These are phyloP conservation scores for Saccharomycopsis crataegensis DNA, from an alignment of 1,139 yeast species.

Conservation along the genomic window DNA sequence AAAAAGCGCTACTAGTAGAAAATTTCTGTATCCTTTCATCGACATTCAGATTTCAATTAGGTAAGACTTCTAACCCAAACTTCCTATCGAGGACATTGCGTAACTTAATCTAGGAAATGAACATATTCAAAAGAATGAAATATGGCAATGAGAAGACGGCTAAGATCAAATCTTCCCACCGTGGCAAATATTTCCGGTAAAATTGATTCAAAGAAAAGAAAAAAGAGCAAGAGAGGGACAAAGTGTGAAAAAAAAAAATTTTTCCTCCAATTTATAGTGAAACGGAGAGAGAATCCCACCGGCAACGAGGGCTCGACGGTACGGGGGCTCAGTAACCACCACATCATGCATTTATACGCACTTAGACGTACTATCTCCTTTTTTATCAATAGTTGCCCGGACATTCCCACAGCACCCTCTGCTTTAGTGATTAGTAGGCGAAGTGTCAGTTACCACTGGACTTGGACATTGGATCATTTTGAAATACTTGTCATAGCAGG, in stretches of 20 bases:
- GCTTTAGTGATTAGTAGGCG: too few species aligned
- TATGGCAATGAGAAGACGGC: constrained; percentile 18
- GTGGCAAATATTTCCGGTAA: constrained; percentile 19
- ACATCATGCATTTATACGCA: too few species aligned
- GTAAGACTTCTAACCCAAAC: constrained; percentile 8
- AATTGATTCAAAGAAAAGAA: constrained; percentile 17
- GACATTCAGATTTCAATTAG: constrained; percentile 13
- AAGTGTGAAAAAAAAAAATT: not conserved
- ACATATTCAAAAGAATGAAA: constrained; percentile 4
- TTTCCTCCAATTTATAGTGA: not conserved
- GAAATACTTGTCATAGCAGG: too few species aligned
- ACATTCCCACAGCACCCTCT: too few species aligned
- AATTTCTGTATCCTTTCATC: constrained; percentile 14
- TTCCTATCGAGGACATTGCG: constrained; percentile 16
- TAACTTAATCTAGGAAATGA: constrained; percentile 17
- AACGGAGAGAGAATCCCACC: too few species aligned
- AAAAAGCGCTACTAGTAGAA: constrained; percentile 4
- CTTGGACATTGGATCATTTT: too few species aligned
- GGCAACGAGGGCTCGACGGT: too few species aligned
- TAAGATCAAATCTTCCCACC: constrained; percentile 9
- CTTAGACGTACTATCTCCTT: too few species aligned
- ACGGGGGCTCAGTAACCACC: too few species aligned
- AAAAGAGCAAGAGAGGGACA: not conserved
- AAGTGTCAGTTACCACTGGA: too few species aligned
- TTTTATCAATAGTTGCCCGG: too few species aligned